Evolutionary conservation across 2,329 filamentous ascomycete genomes (phyloP).

Genomic region (Talaromyces sp.): DNA sequence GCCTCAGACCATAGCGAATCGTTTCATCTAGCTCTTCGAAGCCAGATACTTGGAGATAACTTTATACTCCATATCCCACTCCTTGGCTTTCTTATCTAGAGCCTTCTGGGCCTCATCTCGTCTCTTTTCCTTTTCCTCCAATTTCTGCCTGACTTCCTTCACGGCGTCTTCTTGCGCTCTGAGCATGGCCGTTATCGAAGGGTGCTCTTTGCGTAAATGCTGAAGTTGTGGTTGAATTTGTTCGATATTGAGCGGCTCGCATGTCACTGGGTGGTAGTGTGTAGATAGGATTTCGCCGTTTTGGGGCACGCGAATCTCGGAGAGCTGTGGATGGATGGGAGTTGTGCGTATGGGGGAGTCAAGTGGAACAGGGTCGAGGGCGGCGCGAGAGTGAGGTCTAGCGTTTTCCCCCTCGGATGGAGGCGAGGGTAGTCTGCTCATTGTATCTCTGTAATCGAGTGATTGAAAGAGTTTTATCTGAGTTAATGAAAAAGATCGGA

Average conservation of each 20-base stretch:
- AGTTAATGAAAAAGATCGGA: neutral
- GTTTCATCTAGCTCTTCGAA: slow-evolving; percentile 7
- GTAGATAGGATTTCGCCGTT: slow-evolving; percentile 24
- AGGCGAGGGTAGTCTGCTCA: slow-evolving; percentile 34
- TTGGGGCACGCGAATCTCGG: slow-evolving; percentile 39
- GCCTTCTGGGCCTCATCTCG: slow-evolving; percentile 38
- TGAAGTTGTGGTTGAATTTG: slow-evolving; percentile 32
- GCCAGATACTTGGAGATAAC: slow-evolving; percentile 42
- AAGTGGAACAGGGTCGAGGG: slow-evolving; percentile 29
- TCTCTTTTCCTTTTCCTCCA: slow-evolving; percentile 38
- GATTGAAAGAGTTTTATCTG: neutral
- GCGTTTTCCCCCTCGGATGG: slow-evolving; percentile 29
- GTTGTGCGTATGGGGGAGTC: slow-evolving; percentile 36
- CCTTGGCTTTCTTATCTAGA: slow-evolving; percentile 43
- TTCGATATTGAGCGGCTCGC: slow-evolving; percentile 31
- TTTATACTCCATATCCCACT: slow-evolving; percentile 42
- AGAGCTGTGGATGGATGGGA: slow-evolving; percentile 38
- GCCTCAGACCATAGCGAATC: neutral
- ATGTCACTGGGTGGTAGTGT: slow-evolving; percentile 39
- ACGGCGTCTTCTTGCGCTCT: slow-evolving; percentile 38
- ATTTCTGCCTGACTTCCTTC: slow-evolving; percentile 36
- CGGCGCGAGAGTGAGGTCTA: slow-evolving; percentile 17
- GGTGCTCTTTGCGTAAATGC: slow-evolving; percentile 35
- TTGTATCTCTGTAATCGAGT: slow-evolving; percentile 10
- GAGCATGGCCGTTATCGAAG: slow-evolving; percentile 33